phyloP scores from a whole-genome alignment of 2,329 filamentous ascomycete genomes.

The Nakataea oryzae region DNA sequence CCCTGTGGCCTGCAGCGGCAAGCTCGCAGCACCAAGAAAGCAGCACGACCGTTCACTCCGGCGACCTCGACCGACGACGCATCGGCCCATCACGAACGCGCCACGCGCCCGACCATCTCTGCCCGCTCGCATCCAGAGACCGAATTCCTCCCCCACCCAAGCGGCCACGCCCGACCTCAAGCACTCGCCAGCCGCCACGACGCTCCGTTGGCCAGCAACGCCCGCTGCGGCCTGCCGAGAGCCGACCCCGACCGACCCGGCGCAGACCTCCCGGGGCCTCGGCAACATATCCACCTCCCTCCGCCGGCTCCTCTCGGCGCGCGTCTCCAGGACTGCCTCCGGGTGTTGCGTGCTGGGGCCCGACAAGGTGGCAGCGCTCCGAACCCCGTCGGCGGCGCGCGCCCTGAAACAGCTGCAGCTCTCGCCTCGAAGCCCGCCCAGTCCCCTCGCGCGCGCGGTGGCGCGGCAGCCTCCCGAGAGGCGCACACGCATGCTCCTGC shows the following conservation, averaged over 20 bases:
- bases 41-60: no score
- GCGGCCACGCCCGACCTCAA: neutral
- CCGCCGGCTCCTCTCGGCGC: no score
- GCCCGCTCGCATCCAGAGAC: neutral
- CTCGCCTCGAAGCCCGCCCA: neutral
- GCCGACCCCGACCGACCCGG: no score
- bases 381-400: neutral
- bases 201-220: neutral
- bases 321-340: no score
- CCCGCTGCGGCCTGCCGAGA: neutral
- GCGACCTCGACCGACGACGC: no score
- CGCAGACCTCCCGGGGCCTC: neutral
- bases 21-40: neutral
- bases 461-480: neutral
- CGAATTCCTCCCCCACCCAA: no score
- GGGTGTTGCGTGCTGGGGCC: neutral
- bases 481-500: neutral
- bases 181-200: neutral
- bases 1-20: neutral
- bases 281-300: neutral
- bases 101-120: neutral
- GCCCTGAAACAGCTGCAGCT: neutral
- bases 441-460: neutral
- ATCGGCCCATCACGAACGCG: neutral
- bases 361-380: neutral